A percentile compares a stretch with the other conserved stretches of the same genome.
Conservation (phyloP, 345 rosid species). For the Brassica incana region DNA sequence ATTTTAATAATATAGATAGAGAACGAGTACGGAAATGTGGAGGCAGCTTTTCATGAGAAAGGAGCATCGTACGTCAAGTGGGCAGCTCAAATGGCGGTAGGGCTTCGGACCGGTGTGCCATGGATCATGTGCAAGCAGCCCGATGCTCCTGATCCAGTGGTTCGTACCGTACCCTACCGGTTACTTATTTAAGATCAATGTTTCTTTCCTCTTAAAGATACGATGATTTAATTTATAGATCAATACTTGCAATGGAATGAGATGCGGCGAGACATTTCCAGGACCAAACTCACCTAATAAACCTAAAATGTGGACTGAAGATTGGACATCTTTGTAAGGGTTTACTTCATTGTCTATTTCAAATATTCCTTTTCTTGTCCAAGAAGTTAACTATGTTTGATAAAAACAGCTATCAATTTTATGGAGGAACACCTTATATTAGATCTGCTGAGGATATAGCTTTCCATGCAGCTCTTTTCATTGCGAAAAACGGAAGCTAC, state of each 20-base stretch:
- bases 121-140: constrained; percentile 94
- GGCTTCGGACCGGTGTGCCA: constrained; percentile 75
- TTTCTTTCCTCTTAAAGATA: background rate
- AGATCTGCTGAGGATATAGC: constrained; percentile 85
- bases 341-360: background rate
- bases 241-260: constrained; percentile 83
- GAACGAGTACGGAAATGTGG: constrained; percentile 73
- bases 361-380: background rate
- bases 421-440: constrained; percentile 56
- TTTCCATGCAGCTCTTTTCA: constrained; percentile 67
- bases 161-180: constrained; percentile 32
- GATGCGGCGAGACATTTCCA: constrained; percentile 73
- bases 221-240: constrained; percentile 45
- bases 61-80: constrained; percentile 66
- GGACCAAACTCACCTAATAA: constrained; percentile 89
- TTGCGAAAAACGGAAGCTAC: constrained; percentile 83
- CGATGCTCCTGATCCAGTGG: constrained; percentile 93
- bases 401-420: constrained; percentile 63
- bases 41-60: constrained; percentile 50
- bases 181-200: background rate
- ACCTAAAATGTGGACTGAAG: constrained; percentile 84
- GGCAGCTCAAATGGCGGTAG: constrained; percentile 83
- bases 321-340: constrained; percentile 90
- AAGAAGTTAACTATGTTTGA: constrained; percentile 12
- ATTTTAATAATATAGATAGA: constrained; percentile 54